Evolutionary conservation across 75 land plant species (phyloP).

Genomic region (Isoetes taiwanensis): DNA sequence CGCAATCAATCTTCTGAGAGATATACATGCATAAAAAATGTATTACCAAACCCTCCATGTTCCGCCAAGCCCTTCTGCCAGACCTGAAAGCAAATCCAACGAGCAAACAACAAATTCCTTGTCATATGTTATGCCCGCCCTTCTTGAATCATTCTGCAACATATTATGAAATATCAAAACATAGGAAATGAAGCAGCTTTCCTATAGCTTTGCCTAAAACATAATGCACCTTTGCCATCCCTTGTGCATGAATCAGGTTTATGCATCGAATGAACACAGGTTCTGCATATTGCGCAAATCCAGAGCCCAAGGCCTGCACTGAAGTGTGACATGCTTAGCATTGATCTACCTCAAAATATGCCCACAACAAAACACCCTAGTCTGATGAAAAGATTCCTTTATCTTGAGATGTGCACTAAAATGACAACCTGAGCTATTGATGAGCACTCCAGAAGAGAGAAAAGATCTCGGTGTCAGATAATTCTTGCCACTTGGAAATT

Average conservation of each 20-base stretch:
- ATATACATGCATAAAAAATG: background rate
- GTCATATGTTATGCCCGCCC: slow-evolving; percentile 79
- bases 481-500: slow-evolving; percentile 93
- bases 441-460: slow-evolving; percentile 95
- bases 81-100: slow-evolving; percentile 88
- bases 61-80: slow-evolving; percentile 93
- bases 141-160: slow-evolving; percentile 67
- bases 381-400: no score
- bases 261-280: slow-evolving; percentile 94
- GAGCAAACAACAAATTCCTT: slow-evolving; percentile 95
- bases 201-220: background rate
- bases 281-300: slow-evolving; percentile 86
- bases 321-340: no score
- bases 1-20: no score
- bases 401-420: no score
- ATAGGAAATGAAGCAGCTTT: background rate
- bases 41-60: slow-evolving; percentile 81
- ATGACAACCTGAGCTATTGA: slow-evolving; percentile 91
- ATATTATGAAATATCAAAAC: background rate
- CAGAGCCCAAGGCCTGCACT: slow-evolving; percentile 90
- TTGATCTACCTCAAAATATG: no score
- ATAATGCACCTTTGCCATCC: slow-evolving; percentile 67
- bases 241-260: slow-evolving; percentile 64
- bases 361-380: no score
- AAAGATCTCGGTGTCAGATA: slow-evolving; percentile 73